These are phyloP conservation scores for Talaromyces nanjingensis DNA, from an alignment of 495 filamentous ascomycete genomes.

Conservation along the genomic window DNA sequence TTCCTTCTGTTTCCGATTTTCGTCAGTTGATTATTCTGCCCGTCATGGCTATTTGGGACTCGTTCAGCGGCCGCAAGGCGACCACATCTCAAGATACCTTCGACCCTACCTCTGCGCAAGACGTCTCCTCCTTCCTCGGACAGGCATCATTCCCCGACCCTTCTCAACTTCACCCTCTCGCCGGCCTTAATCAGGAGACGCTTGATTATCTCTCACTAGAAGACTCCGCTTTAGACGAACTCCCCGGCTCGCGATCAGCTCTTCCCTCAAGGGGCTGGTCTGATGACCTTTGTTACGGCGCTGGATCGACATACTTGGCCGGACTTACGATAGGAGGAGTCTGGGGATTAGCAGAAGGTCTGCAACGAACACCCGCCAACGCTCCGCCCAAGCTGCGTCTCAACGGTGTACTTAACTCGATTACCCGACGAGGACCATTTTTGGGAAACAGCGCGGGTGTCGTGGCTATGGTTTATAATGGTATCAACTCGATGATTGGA, in stretches of 20 bases:
- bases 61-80: constrained; percentile 75
- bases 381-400: constrained; percentile 85
- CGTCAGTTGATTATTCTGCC: constrained; percentile 9
- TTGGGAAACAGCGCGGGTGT: constrained; percentile 92
- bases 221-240: constrained; percentile 78
- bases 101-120: constrained; percentile 62
- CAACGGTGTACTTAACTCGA: constrained; percentile 86
- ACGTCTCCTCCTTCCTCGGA: constrained; percentile 75
- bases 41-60: constrained; percentile 80
- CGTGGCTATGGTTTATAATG: constrained; percentile 90
- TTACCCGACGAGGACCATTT: constrained; percentile 92
- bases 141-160: constrained; percentile 70
- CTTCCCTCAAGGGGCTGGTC: constrained; percentile 94
- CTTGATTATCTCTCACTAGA: constrained; percentile 93
- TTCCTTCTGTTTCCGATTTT: not conserved
- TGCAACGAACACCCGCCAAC: constrained; percentile 60
- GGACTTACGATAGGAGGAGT: constrained; percentile 80
- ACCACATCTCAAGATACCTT: constrained; percentile 53
- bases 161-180: constrained; percentile 82
- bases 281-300: constrained; percentile 96
- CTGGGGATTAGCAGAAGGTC: constrained; percentile 86
- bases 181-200: constrained; percentile 83
- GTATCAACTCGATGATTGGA: constrained; percentile 86
- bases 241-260: constrained; percentile 78
- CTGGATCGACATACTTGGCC: constrained; percentile 84